These are phyloP conservation scores for Purpureocillium takamizusanense DNA, from an alignment of 2,329 filamentous ascomycete genomes.

Conservation along the genomic window DNA sequence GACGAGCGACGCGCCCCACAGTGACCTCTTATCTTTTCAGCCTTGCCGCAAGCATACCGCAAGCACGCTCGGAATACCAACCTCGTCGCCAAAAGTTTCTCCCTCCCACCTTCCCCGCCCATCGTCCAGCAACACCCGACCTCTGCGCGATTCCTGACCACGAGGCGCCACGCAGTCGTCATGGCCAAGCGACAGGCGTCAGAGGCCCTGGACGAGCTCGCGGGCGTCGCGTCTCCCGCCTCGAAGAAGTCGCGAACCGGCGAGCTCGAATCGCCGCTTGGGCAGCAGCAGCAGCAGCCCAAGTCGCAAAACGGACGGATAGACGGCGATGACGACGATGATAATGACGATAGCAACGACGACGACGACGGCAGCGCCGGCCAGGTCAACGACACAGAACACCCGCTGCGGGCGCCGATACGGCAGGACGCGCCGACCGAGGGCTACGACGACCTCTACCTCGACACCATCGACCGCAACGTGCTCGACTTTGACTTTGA, in stretches of 20 bases:
- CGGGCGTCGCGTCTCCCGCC: conserved; percentile 45
- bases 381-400: conserved; percentile 27
- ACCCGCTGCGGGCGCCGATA: conserved; percentile 33
- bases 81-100: neutral
- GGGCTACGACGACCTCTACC: conserved; percentile 91
- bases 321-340: neutral
- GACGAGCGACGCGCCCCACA: conserved; percentile 2
- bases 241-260: conserved; percentile 49
- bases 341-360: conserved; percentile 8
- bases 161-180: neutral
- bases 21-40: conserved; percentile 6
- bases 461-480: conserved; percentile 90
- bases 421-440: conserved; percentile 72
- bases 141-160: neutral
- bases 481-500: conserved; percentile 98
- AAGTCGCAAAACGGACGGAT: neutral
- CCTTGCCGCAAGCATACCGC: conserved; percentile 2
- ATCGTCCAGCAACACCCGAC: too few species aligned
- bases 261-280: conserved; percentile 30
- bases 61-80: neutral
- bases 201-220: conserved; percentile 49
- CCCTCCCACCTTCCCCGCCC: neutral
- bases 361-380: conserved; percentile 29
- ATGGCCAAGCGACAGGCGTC: conserved; percentile 51
- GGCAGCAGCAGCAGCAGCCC: neutral